A percentile compares a stretch with the other conserved stretches of the same genome.
These are phyloP conservation scores for Raphanus hybrid DNA, from an alignment of 441 rosid species.

Conservation along the genomic window DNA sequence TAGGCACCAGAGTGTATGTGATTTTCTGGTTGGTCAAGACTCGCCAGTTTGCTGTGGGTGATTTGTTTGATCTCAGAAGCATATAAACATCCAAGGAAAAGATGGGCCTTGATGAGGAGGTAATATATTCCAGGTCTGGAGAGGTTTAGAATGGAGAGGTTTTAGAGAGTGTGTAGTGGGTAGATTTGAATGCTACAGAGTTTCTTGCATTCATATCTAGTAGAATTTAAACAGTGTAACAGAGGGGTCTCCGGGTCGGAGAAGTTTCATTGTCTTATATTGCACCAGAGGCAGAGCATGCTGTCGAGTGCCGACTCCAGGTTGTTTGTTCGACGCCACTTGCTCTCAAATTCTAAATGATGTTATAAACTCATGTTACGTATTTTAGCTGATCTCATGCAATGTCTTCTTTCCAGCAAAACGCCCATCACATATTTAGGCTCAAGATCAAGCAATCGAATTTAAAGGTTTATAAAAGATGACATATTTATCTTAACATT, in stretches of 20 bases:
- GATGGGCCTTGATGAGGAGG: background rate
- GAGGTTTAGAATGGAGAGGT: background rate
- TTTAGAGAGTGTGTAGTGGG: background rate
- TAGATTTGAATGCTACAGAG: background rate
- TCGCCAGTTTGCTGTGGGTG: background rate
- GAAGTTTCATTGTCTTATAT: background rate
- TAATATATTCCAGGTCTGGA: background rate
- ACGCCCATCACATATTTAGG: too few species aligned
- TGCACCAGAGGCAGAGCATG: background rate
- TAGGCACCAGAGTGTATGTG: background rate
- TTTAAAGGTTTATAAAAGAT: too few species aligned
- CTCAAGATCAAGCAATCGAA: too few species aligned
- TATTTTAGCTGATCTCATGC: too few species aligned
- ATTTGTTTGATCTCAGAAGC: background rate
- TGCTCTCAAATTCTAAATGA: background rate
- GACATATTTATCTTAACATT: too few species aligned
- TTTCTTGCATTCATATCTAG: background rate
- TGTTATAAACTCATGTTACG: too few species aligned
- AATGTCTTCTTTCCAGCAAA: too few species aligned
- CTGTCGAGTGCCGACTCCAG: background rate
- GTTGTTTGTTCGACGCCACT: background rate
- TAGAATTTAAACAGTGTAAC: background rate
- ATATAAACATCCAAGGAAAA: background rate
- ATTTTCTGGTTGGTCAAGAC: constrained; percentile 1
- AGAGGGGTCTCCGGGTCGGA: background rate